Percentiles rank a stretch among this genome's conserved stretches.
These are phyloP conservation scores for Dactylellina cionopaga DNA, from an alignment of 2,329 filamentous ascomycete genomes.

Conservation along the genomic window DNA sequence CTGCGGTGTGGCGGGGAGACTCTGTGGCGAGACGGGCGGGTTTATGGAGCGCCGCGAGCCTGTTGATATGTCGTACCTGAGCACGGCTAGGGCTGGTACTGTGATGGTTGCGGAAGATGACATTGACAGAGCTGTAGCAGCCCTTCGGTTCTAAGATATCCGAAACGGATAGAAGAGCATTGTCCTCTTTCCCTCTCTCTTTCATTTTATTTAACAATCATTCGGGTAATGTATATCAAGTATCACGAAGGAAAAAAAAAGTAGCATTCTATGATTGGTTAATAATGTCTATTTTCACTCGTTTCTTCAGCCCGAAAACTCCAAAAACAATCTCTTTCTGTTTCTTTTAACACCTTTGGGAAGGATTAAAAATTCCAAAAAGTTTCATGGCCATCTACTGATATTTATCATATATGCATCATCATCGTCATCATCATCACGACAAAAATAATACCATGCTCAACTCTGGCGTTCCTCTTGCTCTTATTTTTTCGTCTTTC, in stretches of 20 bases:
- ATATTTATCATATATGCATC: not conserved
- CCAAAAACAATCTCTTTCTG: not conserved
- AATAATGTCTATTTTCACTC: conserved; percentile 28
- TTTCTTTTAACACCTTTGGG: conserved; percentile 1
- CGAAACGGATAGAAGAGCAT: not conserved
- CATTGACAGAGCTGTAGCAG: conserved; percentile 76
- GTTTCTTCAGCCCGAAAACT: not conserved
- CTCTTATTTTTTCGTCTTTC: not conserved
- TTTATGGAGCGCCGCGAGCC: conserved; percentile 53
- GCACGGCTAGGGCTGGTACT: conserved; percentile 85
- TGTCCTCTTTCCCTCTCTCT: not conserved
- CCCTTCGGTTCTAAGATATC: conserved; percentile 64
- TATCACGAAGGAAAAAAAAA: conserved; percentile 28
- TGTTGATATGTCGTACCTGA: conserved; percentile 88
- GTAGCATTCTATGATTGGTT: conserved; percentile 17
- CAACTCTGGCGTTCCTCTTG: conserved; percentile 35
- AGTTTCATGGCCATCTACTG: conserved; percentile 2
- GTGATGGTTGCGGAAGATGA: conserved; percentile 84
- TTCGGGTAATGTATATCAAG: conserved; percentile 24
- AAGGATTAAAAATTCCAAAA: not conserved
- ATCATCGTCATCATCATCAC: not conserved
- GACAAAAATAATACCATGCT: conserved; percentile 14
- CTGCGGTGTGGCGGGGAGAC: conserved; percentile 85
- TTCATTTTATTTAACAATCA: not conserved
- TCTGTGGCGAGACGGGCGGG: conserved; percentile 72